Conservation (phyloP, 2,329 filamentous ascomycete species). For the Aspergillus amoenus region DNA sequence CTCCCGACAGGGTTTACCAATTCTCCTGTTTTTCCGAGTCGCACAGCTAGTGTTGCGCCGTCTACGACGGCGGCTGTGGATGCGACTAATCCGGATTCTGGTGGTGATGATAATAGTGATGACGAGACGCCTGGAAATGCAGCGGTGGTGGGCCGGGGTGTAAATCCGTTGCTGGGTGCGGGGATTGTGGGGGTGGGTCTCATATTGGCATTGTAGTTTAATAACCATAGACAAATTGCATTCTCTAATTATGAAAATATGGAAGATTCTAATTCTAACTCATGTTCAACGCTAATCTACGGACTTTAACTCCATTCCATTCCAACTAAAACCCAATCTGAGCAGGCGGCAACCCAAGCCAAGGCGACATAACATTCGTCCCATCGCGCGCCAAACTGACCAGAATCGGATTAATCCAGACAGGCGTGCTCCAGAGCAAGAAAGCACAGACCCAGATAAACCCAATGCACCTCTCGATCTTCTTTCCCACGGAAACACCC, state of each 20-base stretch:
- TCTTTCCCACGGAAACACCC: background rate
- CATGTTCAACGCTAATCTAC: background rate
- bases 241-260: background rate
- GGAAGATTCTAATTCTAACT: background rate
- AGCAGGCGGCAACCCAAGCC: constrained; percentile 3
- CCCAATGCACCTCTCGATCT: constrained; percentile 3
- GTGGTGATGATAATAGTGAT: background rate
- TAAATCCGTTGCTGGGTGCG: background rate
- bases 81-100: background rate
- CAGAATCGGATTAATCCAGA: constrained; percentile 23
- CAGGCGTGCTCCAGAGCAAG: constrained; percentile 16
- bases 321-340: background rate
- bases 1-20: background rate
- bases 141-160: background rate
- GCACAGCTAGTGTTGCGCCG: background rate
- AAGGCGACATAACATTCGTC: constrained; percentile 16
- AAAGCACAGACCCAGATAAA: constrained; percentile 20
- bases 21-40: constrained; percentile 6
- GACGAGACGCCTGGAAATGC: background rate
- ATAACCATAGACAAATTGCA: background rate
- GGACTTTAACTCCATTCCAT: background rate
- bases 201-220: background rate
- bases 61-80: background rate
- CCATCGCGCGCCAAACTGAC: constrained; percentile 14
- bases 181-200: constrained; percentile 3